These are phyloP conservation scores for Cryptococcus sp. DNA, from an alignment of 1,284 basidiomycete genomes.

Conservation along the genomic window DNA sequence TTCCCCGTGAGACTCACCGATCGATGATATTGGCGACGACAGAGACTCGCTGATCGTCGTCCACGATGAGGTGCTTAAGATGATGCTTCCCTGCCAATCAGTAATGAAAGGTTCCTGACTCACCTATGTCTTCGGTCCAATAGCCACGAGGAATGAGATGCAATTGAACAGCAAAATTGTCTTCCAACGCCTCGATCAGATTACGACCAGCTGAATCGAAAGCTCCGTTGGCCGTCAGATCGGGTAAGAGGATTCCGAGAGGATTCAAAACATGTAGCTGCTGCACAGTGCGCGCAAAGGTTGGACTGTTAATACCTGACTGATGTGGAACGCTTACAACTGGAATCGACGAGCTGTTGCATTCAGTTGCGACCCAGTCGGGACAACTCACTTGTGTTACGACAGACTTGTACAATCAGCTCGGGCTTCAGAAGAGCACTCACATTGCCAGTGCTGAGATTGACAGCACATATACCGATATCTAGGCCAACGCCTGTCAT, in stretches of 20 bases:
- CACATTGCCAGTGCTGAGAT: slow-evolving; percentile 3
- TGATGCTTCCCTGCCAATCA: neutral
- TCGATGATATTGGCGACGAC: slow-evolving; percentile 66
- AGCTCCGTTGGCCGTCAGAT: neutral
- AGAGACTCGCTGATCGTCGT: slow-evolving; percentile 68
- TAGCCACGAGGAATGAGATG: neutral
- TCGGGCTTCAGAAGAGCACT: neutral
- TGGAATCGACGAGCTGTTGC: neutral
- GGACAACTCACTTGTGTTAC: neutral
- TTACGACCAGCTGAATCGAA: neutral
- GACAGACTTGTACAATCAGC: neutral
- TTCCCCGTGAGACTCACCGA: slow-evolving; percentile 54
- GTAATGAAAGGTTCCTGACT: neutral
- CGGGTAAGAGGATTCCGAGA: neutral
- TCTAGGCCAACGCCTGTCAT: neutral
- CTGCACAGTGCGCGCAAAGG: neutral
- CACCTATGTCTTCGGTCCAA: neutral
- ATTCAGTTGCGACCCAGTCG: neutral
- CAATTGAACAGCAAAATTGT: neutral
- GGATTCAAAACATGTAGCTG: neutral
- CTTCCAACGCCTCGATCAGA: neutral
- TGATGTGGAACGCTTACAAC: neutral
- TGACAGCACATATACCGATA: neutral
- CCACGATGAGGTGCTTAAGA: slow-evolving; percentile 54
- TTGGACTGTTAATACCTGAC: neutral